Base-by-base conservation (phyloP, 805 yeast genomes). In the Isabelozyma gotoi region DNA sequence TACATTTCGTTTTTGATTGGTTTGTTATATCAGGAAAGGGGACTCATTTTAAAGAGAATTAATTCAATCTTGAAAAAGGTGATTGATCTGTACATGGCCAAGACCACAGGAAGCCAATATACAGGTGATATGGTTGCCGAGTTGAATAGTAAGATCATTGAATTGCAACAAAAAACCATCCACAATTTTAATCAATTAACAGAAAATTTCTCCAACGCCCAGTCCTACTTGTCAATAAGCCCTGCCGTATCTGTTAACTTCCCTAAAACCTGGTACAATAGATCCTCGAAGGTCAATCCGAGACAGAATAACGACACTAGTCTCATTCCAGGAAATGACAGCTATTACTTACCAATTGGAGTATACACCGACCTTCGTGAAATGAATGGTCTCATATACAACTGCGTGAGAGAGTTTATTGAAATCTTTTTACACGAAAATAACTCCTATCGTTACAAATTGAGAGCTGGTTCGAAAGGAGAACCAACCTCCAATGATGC, bases 271-370 rank as follows among this genome's bases (percentile, higher is more conserved):
- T 65, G 67, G 65, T 47, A 44, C 34, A 57, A 56, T 29, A 54
- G 60, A 38, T 36, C 54, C 11, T 36, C 47, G 19, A 43, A 45
- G 18, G 32, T 52, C 32, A 49, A 49, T 19, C 41, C 43, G 14
- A 41, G 43, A 18, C 51, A 41, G 24, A 38, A 33, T 33, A 45
- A 45, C 21, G 47, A 43, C 29, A 40, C 42, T 14, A 47, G 43
- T 42, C 36, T 65, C 24, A 46, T 41, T 7, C 72, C 72, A 2
- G 47, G 51, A 0, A 36, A 49, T 3, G 62, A 59, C 34, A 42
- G 46, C 16, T 70, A 56, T 47, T 71, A 60, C 45, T 49, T 71
- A 21, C 76, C 76, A 0, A 46, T 71, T 36, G 74, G 74, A 2
- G 45, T 57, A 7, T 65, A 68, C 42, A 57, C 74, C 12, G 61